Base-by-base conservation (phyloP, 2,329 filamentous ascomycete species). In the Chalaropsis thielavioides region DNA sequence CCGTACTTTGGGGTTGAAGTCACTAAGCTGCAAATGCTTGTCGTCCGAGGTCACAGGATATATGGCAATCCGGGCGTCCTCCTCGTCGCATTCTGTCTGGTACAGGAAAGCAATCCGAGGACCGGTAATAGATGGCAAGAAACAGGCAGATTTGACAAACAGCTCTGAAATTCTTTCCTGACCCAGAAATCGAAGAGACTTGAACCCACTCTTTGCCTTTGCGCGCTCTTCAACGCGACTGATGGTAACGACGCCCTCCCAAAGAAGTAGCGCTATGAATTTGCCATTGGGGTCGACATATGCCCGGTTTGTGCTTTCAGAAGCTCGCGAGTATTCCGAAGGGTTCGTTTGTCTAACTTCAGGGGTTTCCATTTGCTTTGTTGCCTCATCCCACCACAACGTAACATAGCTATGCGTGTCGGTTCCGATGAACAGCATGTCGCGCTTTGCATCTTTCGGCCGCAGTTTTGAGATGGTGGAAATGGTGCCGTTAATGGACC, bases 351-450 rank as follows among this genome's bases (percentile, higher is more conserved):
- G 75, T 49, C 83, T 80, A 1, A 75, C 70, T 69, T 80, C 77
- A 24, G 81, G 72, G 0, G 80, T 82, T 8, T 81, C 78, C 1
- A 87, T 74, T 66, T 77, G 73, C 22, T 75, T 75, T 3, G 72
- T 77, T 72, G 81, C 74, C 0, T 80, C 71, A 70, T 96, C 85
- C 92, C 94, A 99, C 17, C 81, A 85, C 22, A 96, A 75, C 1
- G 90, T 95, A 74, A 97, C 96, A 76, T 96, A 97, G 71, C 91
- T 86, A 70, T 89, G 88, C 64, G 88, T 85, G 72, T 96, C 88
- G 59, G 94, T 99, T 61, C 91, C 92, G 66, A 99, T 82, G 72
- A 99, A 96, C 67, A 99, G 83, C 68, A 96, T 84, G 70, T 97
- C 91, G 60, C 86, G 90, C 4, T 80, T 75, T 35, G 86, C 85